Percentiles rank a stretch among this genome's conserved stretches.
Conservation (phyloP, 441 rosid genomes). For the Melastoma candidum region DNA sequence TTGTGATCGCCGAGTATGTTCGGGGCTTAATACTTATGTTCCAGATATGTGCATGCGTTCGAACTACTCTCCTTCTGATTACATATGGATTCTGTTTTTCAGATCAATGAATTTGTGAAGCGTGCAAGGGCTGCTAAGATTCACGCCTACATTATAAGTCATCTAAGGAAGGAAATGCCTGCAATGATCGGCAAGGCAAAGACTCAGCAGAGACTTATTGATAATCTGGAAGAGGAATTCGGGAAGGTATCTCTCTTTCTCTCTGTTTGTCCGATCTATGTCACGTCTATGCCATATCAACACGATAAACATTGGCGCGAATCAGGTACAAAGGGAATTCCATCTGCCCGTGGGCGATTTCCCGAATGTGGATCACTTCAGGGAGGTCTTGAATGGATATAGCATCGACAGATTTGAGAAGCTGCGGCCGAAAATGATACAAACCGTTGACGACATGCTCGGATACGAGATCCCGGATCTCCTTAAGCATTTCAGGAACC, state of each 20-base stretch:
- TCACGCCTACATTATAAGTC: conserved; percentile 58
- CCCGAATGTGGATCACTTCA: conserved; percentile 12
- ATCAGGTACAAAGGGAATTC: conserved; percentile 13
- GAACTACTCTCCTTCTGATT: neutral
- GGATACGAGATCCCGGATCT: conserved; percentile 13
- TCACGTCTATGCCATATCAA: too few species aligned
- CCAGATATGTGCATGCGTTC: neutral
- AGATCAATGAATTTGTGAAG: conserved; percentile 64
- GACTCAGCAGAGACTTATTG: conserved; percentile 51
- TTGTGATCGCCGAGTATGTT: conserved; percentile 45
- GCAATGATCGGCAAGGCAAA: conserved; percentile 61
- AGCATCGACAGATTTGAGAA: conserved; percentile 15
- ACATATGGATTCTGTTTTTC: conserved; percentile 2
- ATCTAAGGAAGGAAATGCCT: conserved; percentile 70
- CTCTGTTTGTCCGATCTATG: neutral
- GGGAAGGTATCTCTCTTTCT: conserved; percentile 29
- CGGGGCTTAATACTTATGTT: neutral
- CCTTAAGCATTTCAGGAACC: conserved; percentile 15
- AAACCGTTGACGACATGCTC: conserved; percentile 13
- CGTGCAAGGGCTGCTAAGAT: conserved; percentile 65
- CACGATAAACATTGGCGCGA: neutral
- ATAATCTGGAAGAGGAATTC: conserved; percentile 50
- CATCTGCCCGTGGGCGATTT: conserved; percentile 17
- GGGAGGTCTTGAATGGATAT: conserved; percentile 10
- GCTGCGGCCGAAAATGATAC: conserved; percentile 15